Base-by-base conservation (phyloP, 768 basidiomycete species). In the Tulasnella sp. region DNA sequence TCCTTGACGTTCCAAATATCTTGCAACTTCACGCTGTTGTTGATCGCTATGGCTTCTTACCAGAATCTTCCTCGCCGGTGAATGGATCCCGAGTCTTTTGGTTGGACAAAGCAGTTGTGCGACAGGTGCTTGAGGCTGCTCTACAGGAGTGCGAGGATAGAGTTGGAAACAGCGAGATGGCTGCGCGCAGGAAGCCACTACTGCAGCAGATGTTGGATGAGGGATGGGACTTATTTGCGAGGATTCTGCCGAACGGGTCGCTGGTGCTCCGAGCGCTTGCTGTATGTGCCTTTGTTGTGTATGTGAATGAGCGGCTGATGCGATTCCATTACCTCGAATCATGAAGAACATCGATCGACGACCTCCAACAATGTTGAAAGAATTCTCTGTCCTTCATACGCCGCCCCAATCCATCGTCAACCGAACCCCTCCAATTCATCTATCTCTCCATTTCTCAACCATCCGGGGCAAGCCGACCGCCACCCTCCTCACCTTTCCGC, bases 11-110 rank as follows among this genome's bases (percentile, higher is more conserved):
- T 22, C 95, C 96, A 18, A 91, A 92, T 82, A 90, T 91, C 84
- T 88, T 98, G 58, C 96, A 97, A 85, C 89, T 98, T 6, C 95
- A 96, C 84, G 90, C 93, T 9, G 89, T 93, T 2, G 84, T 97
- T 73, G 94, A 96, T 84, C 85, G 91, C 11, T 91, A 89, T 82
- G 90, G 91, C n/a, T 90, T 93, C 48, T 83, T 91, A 22, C 79
- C 79, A 28, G 72, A 72, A 20, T 44, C 72, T 20, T 48, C 48
- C 24, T 48, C 48, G 12, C 24, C n/a, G 6, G 37, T 11, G 14
- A 44, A 48, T 64, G 79, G 83, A 58, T 92, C 93, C 6, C 88
- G 87, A 24, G 86, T 94, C 58, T 93, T 94, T 83, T 92, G 92
- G 88, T 86, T 96, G 46, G 92, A 95, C 83, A 89, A 91, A 82